A percentile compares a stretch with the other conserved stretches of the same genome.
Conservation (phyloP, 306 rosid species). For the Mimosa bimucronata region DNA sequence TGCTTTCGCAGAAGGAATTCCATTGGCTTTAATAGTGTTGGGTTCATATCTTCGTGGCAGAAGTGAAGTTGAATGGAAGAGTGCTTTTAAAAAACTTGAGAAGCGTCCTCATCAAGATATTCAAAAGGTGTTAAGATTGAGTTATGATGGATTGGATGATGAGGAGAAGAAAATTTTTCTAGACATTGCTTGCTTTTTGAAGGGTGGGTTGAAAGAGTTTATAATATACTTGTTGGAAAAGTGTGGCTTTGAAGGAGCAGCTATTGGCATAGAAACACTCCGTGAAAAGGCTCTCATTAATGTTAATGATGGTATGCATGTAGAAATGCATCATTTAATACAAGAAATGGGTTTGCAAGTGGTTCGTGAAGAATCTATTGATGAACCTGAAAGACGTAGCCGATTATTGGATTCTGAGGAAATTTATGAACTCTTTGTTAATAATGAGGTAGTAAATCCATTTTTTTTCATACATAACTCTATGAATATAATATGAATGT, state of each 20-base stretch:
- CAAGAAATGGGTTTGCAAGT: slow-evolving; percentile 24
- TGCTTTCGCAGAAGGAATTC: slow-evolving; percentile 12
- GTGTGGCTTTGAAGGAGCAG: background rate
- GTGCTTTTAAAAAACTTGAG: background rate
- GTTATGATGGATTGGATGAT: slow-evolving; percentile 19
- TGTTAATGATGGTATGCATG: background rate
- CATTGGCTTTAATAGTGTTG: slow-evolving; percentile 28
- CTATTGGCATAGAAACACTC: background rate
- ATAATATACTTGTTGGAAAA: background rate
- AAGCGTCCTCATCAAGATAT: background rate
- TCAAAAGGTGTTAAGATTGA: slow-evolving; percentile 11
- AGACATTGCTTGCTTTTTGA: slow-evolving; percentile 24
- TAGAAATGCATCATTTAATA: slow-evolving; percentile 40
- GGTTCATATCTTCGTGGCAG: slow-evolving; percentile 2
- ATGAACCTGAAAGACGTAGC: slow-evolving; percentile 7
- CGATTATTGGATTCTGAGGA: slow-evolving; percentile 26
- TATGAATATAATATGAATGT: background rate
- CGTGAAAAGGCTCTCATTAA: slow-evolving; percentile 18
- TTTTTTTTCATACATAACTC: background rate
- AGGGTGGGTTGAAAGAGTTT: background rate
- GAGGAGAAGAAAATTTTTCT: background rate
- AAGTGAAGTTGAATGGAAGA: slow-evolving; percentile 12
- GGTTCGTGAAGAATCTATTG: slow-evolving; percentile 12
- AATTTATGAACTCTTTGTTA: background rate
- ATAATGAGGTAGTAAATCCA: slow-evolving; percentile 8